Evolutionary conservation across 768 basidiomycete genomes (phyloP).

Genomic region (Tulasnella sp.): DNA sequence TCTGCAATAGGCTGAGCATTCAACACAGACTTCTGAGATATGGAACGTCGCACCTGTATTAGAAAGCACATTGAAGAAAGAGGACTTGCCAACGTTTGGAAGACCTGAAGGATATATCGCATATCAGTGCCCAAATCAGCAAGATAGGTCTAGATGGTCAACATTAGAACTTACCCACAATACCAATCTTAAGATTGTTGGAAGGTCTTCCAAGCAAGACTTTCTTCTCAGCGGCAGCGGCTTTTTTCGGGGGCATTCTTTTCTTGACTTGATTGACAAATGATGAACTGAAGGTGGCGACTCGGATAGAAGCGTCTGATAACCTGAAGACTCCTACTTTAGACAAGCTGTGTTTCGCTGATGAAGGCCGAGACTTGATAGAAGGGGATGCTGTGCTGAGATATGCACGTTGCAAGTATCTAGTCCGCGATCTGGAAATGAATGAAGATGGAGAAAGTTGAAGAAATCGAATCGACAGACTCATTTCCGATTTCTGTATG

Average conservation of each 20-base stretch:
- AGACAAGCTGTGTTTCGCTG: not conserved
- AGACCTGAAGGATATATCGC: constrained; percentile 40
- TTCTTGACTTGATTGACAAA: constrained; percentile 16
- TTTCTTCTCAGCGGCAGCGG: constrained; percentile 65
- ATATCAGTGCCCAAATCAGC: not conserved
- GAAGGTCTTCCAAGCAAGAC: constrained; percentile 75
- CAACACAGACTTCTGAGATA: constrained; percentile 4
- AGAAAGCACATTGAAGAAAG: constrained; percentile 96
- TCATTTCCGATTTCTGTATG: too few relatives aligned
- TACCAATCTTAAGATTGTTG: constrained; percentile 97
- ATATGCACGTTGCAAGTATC: too few relatives aligned
- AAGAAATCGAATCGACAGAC: too few relatives aligned
- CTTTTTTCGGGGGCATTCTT: constrained; percentile 77
- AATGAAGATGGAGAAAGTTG: too few relatives aligned
- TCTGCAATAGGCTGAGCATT: constrained; percentile 32
- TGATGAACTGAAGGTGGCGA: too few relatives aligned
- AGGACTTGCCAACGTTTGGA: constrained; percentile 96
- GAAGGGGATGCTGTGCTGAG: too few relatives aligned
- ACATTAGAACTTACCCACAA: constrained; percentile 66
- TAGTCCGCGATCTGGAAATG: too few relatives aligned
- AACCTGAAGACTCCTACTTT: too few relatives aligned
- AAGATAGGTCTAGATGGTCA: constrained; percentile 7
- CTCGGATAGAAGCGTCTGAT: too few relatives aligned
- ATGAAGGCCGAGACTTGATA: too few relatives aligned
- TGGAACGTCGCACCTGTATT: constrained; percentile 52